phyloP scores from a whole-genome alignment of 495 filamentous ascomycete species.

The Collariella sp. region DNA sequence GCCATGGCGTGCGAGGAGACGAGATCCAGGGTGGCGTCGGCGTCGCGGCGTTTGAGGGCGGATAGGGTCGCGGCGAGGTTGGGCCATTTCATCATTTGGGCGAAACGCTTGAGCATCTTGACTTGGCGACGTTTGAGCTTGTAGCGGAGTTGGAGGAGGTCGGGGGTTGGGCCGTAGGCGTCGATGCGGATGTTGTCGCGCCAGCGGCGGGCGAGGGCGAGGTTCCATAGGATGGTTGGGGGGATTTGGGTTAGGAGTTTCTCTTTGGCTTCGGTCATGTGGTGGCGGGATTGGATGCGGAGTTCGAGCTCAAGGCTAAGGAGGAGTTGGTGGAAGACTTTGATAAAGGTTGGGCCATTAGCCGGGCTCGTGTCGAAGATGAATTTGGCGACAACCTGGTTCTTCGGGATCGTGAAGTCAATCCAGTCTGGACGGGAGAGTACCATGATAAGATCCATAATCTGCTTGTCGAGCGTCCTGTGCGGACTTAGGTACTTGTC shows the following conservation, averaged over 20 bases:
- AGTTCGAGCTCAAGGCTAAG: conserved; percentile 59
- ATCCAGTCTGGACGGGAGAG: conserved; percentile 56
- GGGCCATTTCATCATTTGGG: conserved; percentile 64
- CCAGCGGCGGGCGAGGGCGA: conserved; percentile 61
- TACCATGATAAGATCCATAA: conserved; percentile 56
- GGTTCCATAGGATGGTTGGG: conserved; percentile 58
- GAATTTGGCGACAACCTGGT: conserved; percentile 52
- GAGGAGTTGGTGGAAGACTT: conserved; percentile 66
- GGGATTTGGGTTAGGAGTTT: conserved; percentile 51
- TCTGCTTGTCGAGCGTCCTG: conserved; percentile 55
- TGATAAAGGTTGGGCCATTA: conserved; percentile 38
- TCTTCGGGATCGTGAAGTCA: conserved; percentile 54
- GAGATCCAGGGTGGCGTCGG: conserved; percentile 46
- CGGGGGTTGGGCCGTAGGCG: conserved; percentile 33
- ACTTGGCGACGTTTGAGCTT: conserved; percentile 53
- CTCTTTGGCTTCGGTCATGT: conserved; percentile 46
- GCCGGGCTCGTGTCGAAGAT: conserved; percentile 40
- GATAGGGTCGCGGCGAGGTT: conserved; percentile 55
- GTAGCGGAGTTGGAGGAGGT: conserved; percentile 45
- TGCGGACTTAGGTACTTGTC: conserved; percentile 43
- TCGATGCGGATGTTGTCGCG: conserved; percentile 56
- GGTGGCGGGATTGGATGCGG: conserved; percentile 48
- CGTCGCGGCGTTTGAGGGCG: conserved; percentile 48
- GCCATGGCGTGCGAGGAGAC: conserved; percentile 59
- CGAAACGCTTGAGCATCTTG: conserved; percentile 55